Percentiles rank a stretch among this genome's conserved stretches.
These are phyloP conservation scores for Rubus parviflorus DNA, from an alignment of 306 rosid species.

Conservation along the genomic window DNA sequence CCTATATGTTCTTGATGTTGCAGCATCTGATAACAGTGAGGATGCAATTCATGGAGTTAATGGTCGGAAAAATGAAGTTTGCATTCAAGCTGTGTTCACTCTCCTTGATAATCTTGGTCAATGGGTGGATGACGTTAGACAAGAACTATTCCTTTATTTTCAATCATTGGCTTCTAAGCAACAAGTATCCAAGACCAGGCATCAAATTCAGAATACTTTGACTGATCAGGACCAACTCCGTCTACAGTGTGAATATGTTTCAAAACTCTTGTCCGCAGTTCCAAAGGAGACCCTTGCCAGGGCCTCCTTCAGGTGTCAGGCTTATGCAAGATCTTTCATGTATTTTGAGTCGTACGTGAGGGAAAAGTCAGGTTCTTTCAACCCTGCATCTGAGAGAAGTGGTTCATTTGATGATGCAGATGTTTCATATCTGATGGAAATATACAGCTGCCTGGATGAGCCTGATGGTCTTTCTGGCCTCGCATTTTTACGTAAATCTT, in stretches of 20 bases:
- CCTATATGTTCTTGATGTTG: conserved; percentile 79
- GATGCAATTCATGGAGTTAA: conserved; percentile 63
- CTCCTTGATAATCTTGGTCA: conserved; percentile 99
- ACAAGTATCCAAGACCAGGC: conserved; percentile 58
- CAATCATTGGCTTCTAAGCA: conserved; percentile 61
- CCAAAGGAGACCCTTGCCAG: conserved; percentile 88
- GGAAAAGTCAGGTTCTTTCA: conserved; percentile 90
- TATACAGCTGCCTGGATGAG: conserved; percentile 89
- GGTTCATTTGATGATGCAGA: conserved; percentile 81
- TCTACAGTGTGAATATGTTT: conserved; percentile 77
- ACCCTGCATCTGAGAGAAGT: conserved; percentile 93
- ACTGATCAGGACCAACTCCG: conserved; percentile 64
- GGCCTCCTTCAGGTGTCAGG: conserved; percentile 95
- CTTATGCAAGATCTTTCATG: conserved; percentile 93
- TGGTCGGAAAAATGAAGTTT: conserved; percentile 91
- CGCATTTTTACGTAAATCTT: conserved; percentile 69
- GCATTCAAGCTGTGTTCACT: conserved; percentile 93
- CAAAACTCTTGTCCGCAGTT: conserved; percentile 77
- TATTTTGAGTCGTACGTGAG: conserved; percentile 84
- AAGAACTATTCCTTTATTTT: conserved; percentile 61
- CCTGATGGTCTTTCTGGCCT: conserved; percentile 95
- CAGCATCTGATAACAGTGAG: conserved; percentile 79
- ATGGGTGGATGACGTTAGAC: conserved; percentile 92
- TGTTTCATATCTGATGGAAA: conserved; percentile 88
- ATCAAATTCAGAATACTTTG: conserved; percentile 46